These are phyloP conservation scores for Reticulascus tulasneorum DNA, from an alignment of 2,329 filamentous ascomycete species.

Conservation along the genomic window DNA sequence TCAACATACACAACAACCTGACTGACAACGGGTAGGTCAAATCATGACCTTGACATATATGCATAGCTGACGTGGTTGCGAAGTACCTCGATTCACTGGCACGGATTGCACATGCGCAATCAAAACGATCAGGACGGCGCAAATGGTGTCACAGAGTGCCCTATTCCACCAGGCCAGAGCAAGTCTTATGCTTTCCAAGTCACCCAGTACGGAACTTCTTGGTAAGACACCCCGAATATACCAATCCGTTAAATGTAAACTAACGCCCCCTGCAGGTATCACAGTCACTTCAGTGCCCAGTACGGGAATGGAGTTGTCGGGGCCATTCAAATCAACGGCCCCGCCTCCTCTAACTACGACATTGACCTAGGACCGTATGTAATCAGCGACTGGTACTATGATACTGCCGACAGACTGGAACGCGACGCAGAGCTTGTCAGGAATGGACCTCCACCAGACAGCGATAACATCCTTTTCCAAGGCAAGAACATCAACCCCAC, in stretches of 20 bases:
- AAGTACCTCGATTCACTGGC: constrained; percentile 42
- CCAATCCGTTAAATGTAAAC: too few species aligned
- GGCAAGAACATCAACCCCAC: constrained; percentile 32
- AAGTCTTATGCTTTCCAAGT: constrained; percentile 31
- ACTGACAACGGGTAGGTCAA: constrained; percentile 26
- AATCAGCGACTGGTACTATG: constrained; percentile 51
- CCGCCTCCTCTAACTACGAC: constrained; percentile 45
- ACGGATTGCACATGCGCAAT: constrained; percentile 41
- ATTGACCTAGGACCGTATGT: constrained; percentile 54
- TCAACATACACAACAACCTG: constrained; percentile 59
- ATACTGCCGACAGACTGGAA: constrained; percentile 24
- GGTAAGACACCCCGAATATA: constrained; percentile 18
- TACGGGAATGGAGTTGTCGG: constrained; percentile 50
- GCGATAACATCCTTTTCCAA: constrained; percentile 39
- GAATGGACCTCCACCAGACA: constrained; percentile 12
- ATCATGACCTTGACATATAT: background rate
- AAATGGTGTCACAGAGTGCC: constrained; percentile 41
- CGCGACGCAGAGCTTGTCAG: constrained; percentile 16
- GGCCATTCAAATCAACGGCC: constrained; percentile 47
- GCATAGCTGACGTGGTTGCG: constrained; percentile 30
- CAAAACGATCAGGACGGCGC: constrained; percentile 40
- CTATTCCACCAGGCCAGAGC: constrained; percentile 27
- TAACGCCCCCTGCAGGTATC: constrained; percentile 33
- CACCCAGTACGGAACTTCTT: constrained; percentile 32
- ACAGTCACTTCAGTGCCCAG: constrained; percentile 47